A percentile compares a stretch with the other conserved stretches of the same genome.
These are phyloP conservation scores for Apiotrichum veenhuisii DNA, from an alignment of 1,284 basidiomycete species.

Conservation along the genomic window DNA sequence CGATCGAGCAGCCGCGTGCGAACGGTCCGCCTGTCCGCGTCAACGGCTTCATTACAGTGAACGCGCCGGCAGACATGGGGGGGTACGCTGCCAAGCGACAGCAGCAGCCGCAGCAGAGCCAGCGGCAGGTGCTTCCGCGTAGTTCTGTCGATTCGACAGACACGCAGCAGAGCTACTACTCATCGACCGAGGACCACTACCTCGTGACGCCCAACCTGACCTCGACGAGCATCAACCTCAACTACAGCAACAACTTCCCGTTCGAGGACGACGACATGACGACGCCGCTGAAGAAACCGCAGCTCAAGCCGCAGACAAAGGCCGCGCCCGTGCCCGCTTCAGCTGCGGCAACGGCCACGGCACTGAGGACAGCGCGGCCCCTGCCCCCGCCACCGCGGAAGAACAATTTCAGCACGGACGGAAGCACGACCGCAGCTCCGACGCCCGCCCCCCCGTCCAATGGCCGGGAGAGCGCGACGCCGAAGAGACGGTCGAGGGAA, in stretches of 20 bases:
- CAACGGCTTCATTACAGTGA: background rate
- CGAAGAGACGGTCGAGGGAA: background rate
- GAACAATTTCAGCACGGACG: background rate
- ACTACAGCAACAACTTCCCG: background rate
- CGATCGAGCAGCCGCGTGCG: background rate
- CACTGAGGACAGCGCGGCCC: background rate
- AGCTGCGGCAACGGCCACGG: no score
- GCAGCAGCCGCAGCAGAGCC: no score
- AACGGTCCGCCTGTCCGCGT: background rate
- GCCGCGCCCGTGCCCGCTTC: no score
- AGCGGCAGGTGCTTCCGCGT: background rate
- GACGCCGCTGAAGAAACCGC: no score
- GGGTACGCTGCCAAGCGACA: background rate
- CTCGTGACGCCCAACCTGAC: background rate
- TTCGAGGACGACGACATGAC: no score
- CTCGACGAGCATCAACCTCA: background rate
- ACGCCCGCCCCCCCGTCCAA: no score
- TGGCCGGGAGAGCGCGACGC: no score
- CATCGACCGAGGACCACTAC: slow-evolving; percentile 2
- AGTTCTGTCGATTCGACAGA: background rate
- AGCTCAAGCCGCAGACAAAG: no score
- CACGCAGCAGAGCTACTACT: background rate
- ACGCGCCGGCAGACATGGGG: no score
- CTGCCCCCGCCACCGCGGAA: background rate
- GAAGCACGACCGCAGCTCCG: no score